Evolutionary conservation across 176 grass and related monocot species (phyloP).

Genomic region (Secale cereale): DNA sequence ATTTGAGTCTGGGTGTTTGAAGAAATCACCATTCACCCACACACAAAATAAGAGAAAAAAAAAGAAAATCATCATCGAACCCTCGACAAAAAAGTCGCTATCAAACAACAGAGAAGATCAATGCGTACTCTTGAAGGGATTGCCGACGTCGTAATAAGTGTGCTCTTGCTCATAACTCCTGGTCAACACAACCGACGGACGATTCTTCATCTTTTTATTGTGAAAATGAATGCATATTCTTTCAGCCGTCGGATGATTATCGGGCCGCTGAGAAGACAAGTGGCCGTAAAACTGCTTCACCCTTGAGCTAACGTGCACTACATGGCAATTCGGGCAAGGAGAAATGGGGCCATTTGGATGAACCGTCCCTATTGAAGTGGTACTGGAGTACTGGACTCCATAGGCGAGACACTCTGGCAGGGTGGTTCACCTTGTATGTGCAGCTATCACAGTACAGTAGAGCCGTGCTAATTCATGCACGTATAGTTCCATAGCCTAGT

Average conservation of each 20-base stretch:
- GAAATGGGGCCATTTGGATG: background rate
- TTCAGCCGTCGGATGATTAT: background rate
- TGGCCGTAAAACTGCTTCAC: background rate
- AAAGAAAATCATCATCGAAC: no score
- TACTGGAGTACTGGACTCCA: background rate
- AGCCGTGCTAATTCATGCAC: background rate
- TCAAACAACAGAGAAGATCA: background rate
- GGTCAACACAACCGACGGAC: background rate
- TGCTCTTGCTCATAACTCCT: background rate
- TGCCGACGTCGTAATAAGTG: background rate
- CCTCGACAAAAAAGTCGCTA: background rate
- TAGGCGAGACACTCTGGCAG: background rate
- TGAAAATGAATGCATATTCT: background rate
- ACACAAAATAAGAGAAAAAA: no score
- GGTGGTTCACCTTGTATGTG: background rate
- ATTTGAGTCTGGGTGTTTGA: no score
- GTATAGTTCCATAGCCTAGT: background rate
- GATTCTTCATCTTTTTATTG: background rate
- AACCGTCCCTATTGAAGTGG: background rate
- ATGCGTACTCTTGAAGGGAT: background rate
- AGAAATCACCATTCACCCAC: background rate
- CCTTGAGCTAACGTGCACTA: background rate
- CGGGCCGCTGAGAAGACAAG: background rate
- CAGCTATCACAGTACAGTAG: background rate
- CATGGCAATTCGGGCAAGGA: background rate